phyloP scores from a whole-genome alignment of 2,329 filamentous ascomycete genomes.

The Orbilia brochopaga region DNA sequence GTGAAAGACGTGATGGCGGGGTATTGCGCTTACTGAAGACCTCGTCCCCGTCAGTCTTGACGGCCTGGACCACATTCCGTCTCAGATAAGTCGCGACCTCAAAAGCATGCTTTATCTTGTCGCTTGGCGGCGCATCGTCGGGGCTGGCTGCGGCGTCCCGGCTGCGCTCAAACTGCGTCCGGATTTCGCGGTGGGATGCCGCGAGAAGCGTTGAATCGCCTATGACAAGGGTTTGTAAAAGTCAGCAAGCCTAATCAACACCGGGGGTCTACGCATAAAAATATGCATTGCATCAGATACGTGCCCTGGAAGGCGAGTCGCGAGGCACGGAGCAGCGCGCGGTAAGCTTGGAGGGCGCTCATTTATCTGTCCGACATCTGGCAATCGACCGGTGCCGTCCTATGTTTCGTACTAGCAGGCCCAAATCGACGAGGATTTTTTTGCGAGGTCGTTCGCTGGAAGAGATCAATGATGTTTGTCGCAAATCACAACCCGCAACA shows the following conservation, averaged over 20 bases:
- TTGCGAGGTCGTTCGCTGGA: too few relatives aligned
- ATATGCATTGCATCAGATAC: conserved; percentile 49
- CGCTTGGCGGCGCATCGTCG: conserved; percentile 59
- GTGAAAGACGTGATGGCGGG: too few relatives aligned
- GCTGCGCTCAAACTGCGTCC: conserved; percentile 74
- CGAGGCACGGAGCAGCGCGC: conserved; percentile 79
- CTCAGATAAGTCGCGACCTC: conserved; percentile 80
- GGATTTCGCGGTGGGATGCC: conserved; percentile 75
- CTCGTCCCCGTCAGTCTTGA: conserved; percentile 61
- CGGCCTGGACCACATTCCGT: conserved; percentile 87
- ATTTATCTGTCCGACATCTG: conserved; percentile 3
- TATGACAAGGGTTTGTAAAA: conserved; percentile 57
- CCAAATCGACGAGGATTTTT: neutral
- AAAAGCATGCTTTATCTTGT: conserved; percentile 73
- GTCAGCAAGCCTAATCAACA: too few relatives aligned
- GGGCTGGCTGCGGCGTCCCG: conserved; percentile 66
- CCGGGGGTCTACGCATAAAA: neutral
- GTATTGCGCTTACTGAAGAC: conserved; percentile 66
- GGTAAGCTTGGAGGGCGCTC: conserved; percentile 74
- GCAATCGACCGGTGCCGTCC: neutral
- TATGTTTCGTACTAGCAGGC: neutral
- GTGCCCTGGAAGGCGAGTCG: conserved; percentile 82
- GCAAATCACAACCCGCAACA: too few relatives aligned
- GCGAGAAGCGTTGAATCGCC: conserved; percentile 73
- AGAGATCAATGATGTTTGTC: too few relatives aligned